Percentiles rank a stretch among this genome's conserved stretches.
Conservation (phyloP, 2,329 filamentous ascomycete genomes). For the Fusarium pseudoanthophilum region DNA sequence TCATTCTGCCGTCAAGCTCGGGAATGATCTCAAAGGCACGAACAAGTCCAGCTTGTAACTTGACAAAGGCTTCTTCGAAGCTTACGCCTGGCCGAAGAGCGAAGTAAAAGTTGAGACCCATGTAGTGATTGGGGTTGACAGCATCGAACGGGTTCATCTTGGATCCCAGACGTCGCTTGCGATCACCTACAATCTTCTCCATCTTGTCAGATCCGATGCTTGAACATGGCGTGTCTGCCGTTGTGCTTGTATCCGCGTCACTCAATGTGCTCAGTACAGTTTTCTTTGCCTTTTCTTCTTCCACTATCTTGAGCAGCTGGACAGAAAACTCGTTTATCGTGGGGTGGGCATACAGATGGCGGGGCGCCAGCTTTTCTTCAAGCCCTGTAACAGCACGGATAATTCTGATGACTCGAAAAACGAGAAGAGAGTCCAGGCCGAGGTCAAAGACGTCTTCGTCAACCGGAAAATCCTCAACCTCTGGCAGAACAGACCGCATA, state of each 20-base stretch:
- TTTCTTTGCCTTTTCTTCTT: background rate
- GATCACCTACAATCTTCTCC: background rate
- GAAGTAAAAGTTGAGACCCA: conserved; percentile 17
- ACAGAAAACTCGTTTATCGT: background rate
- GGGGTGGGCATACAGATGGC: conserved; percentile 1
- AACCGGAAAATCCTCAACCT: background rate
- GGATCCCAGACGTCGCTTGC: background rate
- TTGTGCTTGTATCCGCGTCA: rapidly evolving
- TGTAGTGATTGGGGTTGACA: conserved; percentile 13
- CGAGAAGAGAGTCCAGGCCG: background rate
- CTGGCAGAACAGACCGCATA: background rate
- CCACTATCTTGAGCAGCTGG: background rate
- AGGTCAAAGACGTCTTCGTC: conserved; percentile 4
- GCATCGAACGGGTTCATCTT: conserved; percentile 14
- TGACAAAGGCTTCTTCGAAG: background rate
- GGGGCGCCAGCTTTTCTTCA: conserved; percentile 4
- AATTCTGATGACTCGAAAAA: conserved; percentile 3
- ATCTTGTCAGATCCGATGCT: background rate
- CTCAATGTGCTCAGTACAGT: rapidly evolving
- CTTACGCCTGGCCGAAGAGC: background rate
- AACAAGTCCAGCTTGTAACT: background rate
- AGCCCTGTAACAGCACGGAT: background rate
- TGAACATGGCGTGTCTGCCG: background rate
- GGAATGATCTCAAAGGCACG: conserved; percentile 3
- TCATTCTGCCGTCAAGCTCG: conserved; percentile 9